These are phyloP conservation scores for Irineochytrium annulatum DNA, from an alignment of 192 early-diverging fungal species.

Conservation along the genomic window DNA sequence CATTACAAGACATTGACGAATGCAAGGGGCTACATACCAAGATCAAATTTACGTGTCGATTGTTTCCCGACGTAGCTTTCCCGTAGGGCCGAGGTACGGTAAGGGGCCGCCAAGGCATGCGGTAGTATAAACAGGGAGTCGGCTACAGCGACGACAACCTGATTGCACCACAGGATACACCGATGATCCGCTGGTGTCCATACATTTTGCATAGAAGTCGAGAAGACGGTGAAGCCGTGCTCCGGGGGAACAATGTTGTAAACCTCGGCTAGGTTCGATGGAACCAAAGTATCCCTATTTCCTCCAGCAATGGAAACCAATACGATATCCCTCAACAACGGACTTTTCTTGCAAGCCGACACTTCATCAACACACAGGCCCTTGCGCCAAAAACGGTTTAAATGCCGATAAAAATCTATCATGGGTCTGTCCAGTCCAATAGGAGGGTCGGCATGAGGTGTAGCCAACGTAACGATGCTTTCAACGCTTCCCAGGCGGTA, in stretches of 20 bases:
- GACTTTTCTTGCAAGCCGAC: background rate
- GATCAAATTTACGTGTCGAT: no score
- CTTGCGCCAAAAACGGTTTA: constrained; percentile 68
- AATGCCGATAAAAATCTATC: constrained; percentile 56
- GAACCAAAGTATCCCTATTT: constrained; percentile 79
- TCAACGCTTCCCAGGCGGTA: constrained; percentile 68
- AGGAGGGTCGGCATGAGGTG: constrained; percentile 83
- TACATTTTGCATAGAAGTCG: constrained; percentile 74
- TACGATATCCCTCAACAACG: constrained; percentile 35
- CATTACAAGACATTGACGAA: no score
- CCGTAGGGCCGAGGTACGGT: no score
- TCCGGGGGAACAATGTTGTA: constrained; percentile 55
- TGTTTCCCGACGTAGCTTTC: no score
- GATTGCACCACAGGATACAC: constrained; percentile 91
- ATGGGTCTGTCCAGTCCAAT: constrained; percentile 61
- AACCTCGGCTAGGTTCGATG: constrained; percentile 69
- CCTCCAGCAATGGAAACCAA: constrained; percentile 90
- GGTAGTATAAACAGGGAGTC: no score
- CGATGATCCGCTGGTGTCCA: constrained; percentile 91
- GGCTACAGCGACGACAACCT: no score
- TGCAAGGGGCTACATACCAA: no score
- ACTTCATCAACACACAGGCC: constrained; percentile 31
- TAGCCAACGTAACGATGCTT: constrained; percentile 84
- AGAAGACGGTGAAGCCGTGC: constrained; percentile 76
- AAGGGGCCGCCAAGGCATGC: no score